Evolutionary conservation across 176 grass and related monocot species (phyloP).

Genomic region (Ananas comosus): DNA sequence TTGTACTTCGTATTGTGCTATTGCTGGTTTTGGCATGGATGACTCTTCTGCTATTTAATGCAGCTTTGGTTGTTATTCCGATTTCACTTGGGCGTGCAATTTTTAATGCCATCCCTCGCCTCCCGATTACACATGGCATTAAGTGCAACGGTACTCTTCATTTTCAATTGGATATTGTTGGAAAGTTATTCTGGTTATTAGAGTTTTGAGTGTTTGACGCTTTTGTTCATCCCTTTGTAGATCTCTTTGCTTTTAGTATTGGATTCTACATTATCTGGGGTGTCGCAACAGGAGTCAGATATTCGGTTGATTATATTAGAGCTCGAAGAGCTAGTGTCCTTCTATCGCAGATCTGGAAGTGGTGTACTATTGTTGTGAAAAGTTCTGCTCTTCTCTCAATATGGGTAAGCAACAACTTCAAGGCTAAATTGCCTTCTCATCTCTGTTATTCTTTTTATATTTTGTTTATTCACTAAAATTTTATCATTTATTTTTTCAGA

Average conservation of each 20-base stretch:
- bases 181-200: not conserved
- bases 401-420: slow-evolving; percentile 50
- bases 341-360: slow-evolving; percentile 71
- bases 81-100: slow-evolving; percentile 79
- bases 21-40: slow-evolving; percentile 88
- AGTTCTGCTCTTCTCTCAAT: slow-evolving; percentile 29
- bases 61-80: slow-evolving; percentile 80
- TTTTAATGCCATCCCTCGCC: slow-evolving; percentile 79
- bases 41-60: slow-evolving; percentile 88
- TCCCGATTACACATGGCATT: slow-evolving; percentile 91
- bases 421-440: not conserved
- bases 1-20: slow-evolving; percentile 84
- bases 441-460: not conserved
- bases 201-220: not conserved
- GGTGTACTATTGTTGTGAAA: slow-evolving; percentile 87
- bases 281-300: slow-evolving; percentile 54
- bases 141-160: slow-evolving; percentile 85
- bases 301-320: slow-evolving; percentile 82
- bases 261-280: slow-evolving; percentile 94
- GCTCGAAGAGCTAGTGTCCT: slow-evolving; percentile 47
- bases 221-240: slow-evolving; percentile 35
- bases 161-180: not conserved
- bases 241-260: slow-evolving; percentile 88
- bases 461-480: slow-evolving; percentile 7
- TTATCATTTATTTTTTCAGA: slow-evolving; percentile 37